Evolutionary conservation across 2,329 filamentous ascomycete genomes (phyloP).

Genomic region (Botryotinia calthae): DNA sequence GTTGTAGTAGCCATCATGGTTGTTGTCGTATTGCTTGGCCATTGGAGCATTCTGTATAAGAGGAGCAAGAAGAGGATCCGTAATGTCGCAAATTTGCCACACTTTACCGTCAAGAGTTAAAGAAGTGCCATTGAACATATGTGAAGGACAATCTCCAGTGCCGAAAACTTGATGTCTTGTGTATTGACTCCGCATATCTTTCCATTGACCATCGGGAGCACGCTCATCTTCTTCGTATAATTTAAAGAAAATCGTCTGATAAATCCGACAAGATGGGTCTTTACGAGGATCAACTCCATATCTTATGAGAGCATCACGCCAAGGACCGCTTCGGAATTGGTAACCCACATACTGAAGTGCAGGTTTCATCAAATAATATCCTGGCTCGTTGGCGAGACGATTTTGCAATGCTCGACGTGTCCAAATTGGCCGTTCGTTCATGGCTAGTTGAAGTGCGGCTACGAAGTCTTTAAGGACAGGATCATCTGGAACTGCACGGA

Average conservation of each 20-base stretch:
- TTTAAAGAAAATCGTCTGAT: slow-evolving; percentile 88
- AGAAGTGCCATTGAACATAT: slow-evolving; percentile 79
- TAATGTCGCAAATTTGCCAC: slow-evolving; percentile 93
- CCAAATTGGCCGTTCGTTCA: slow-evolving; percentile 77
- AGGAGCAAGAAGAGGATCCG: slow-evolving; percentile 67
- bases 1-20: slow-evolving; percentile 78
- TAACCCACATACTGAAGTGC: slow-evolving; percentile 84
- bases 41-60: slow-evolving; percentile 64
- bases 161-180: slow-evolving; percentile 29
- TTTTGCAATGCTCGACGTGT: slow-evolving; percentile 82
- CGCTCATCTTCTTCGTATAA: slow-evolving; percentile 44
- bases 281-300: slow-evolving; percentile 84
- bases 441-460: slow-evolving; percentile 58
- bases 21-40: slow-evolving; percentile 55
- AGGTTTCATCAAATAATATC: slow-evolving; percentile 62
- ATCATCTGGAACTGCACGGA: slow-evolving; percentile 39
- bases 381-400: slow-evolving; percentile 53
- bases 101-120: slow-evolving; percentile 80
- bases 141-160: slow-evolving; percentile 45
- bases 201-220: slow-evolving; percentile 28
- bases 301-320: slow-evolving; percentile 80
- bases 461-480: slow-evolving; percentile 63
- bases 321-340: slow-evolving; percentile 89
- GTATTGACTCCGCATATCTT: slow-evolving; percentile 26
- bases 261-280: slow-evolving; percentile 72